Base-by-base conservation (phyloP, 805 yeast genomes). In the Phaffomyces opuntiae region DNA sequence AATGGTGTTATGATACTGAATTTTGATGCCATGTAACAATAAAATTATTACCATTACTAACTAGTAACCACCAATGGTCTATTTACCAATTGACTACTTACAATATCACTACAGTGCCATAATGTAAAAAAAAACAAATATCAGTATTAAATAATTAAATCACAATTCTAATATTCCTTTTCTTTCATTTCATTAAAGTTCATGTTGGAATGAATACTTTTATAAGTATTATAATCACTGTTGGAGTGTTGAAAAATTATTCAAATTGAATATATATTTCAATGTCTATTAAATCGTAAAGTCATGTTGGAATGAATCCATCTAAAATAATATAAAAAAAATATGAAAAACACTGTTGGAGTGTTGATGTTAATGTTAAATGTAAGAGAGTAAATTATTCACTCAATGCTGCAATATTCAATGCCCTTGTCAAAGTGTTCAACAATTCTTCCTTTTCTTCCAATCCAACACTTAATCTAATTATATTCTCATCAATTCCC, bases 381-480 rank as follows among this genome's bases (percentile, higher is more conserved):
- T 36, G 6, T 36, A 13, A 3, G 16, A 12, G 17, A 19, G 8
- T 16, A 29, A 36, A n/a, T 19, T 39, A 43, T n/a, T 26, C 26
- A 11, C 36, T 36, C 38, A 48, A 42, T 13, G 44, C 51, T 11
- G 60, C 61, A 19, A 54, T n/a, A 37, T 53, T 52, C 41, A 56
- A 37, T 1, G 60, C 60, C 7, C 39, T 43, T 31, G 51, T 51
- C 11, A 57, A 38, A 17, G 53, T 45, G 4, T 47, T 31, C 25
- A 56, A 26, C 38, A 90, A 71, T 38, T 78, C 81, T 3, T 71
- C 72, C 36, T 73, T 70, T 39, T 82, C 87, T 61, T 90, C 98
- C 43, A 89, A 68, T 0, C 98, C 98, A 46, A 90, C 76, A 61
- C 95, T 84, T 45, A 90, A 73, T 60, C 97, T 73, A 40, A 90